These are phyloP conservation scores for Thielaviopsis euricoi DNA, from an alignment of 2,329 filamentous ascomycete species.

Conservation along the genomic window DNA sequence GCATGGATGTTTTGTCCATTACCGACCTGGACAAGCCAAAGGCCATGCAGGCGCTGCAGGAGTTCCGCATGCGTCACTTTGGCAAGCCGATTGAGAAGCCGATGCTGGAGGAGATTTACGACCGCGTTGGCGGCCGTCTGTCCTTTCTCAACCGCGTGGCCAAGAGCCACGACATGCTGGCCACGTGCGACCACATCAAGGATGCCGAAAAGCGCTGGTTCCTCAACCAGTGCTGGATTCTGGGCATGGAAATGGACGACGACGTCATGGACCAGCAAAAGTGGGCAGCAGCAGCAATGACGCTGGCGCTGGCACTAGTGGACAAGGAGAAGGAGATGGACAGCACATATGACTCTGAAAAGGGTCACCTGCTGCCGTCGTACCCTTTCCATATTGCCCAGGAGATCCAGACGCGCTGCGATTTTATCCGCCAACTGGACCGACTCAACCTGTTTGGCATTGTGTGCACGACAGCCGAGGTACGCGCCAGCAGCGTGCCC, in stretches of 20 bases:
- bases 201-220: slow-evolving; percentile 61
- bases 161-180: slow-evolving; percentile 66
- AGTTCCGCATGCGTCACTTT: slow-evolving; percentile 69
- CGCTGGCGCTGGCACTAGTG: slow-evolving; percentile 80
- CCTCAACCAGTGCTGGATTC: slow-evolving; percentile 58
- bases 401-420: slow-evolving; percentile 86
- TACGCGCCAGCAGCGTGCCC: slow-evolving; percentile 83
- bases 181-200: slow-evolving; percentile 55
- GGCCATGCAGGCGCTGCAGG: slow-evolving; percentile 59
- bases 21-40: slow-evolving; percentile 64
- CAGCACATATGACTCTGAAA: slow-evolving; percentile 47
- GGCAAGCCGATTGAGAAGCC: slow-evolving; percentile 37
- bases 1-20: slow-evolving; percentile 86
- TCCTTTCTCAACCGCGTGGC: slow-evolving; percentile 82
- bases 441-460: slow-evolving; percentile 93
- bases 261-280: slow-evolving; percentile 98
- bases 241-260: slow-evolving; percentile 68
- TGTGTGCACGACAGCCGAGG: slow-evolving; percentile 58
- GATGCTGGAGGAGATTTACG: slow-evolving; percentile 62
- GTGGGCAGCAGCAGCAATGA: slow-evolving; percentile 86
- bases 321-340: slow-evolving; percentile 54
- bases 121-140: slow-evolving; percentile 71
- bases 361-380: slow-evolving; percentile 62
- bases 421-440: slow-evolving; percentile 88
- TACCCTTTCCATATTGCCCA: slow-evolving; percentile 70